Evolutionary conservation across 2,329 filamentous ascomycete species (phyloP), one percentile per base, ranked within the genome.

Genomic region (Onygena corvina): DNA sequence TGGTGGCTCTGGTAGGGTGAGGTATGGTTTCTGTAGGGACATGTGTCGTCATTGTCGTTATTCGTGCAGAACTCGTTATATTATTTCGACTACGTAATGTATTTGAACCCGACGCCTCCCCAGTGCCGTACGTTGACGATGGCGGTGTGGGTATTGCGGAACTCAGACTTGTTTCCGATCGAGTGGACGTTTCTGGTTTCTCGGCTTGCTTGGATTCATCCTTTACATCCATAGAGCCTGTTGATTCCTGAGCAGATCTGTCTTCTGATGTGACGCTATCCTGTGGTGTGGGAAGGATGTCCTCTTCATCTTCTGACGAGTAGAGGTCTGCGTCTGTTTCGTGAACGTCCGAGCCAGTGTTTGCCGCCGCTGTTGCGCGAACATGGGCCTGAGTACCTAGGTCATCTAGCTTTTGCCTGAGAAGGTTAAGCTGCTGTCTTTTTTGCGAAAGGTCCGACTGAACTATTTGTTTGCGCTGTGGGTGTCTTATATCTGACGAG

Each of bases 401-500:
- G 35, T 62, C 60, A 18, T 66, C 64, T 9, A 69, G 56, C 7
- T 63, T 45, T 25, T 53, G 57, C 50, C 61, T 60, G 38, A 69
- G 56, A 1, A 57, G 58, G 46, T 61, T 64, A 30, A 68, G 54
- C 8, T 61, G 54, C 44, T 63, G 60, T 20, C 63, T 60, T 51
- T 70, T 66, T 31, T 64, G 63, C 2, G 60, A 58, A 9, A 72
- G 59, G 52, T 70, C 66, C 2, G 63, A 62, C 44, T 68, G 63
- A 21, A 65, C 60, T 46, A 66, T 64, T 48, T 69, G 61, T 29
- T 66, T 65, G 30, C 30, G 33, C 8, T 34, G 46, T 14, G 67
- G 61, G 30, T 62, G 60, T 54, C 70, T 70, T 20, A 70, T 60
- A 30, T 60, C 55, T 12, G 67, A 63, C 18, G 70, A 61, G 16